Conservation (phyloP, 2,329 filamentous ascomycete genomes). For the Drechslerella dactyloides region DNA sequence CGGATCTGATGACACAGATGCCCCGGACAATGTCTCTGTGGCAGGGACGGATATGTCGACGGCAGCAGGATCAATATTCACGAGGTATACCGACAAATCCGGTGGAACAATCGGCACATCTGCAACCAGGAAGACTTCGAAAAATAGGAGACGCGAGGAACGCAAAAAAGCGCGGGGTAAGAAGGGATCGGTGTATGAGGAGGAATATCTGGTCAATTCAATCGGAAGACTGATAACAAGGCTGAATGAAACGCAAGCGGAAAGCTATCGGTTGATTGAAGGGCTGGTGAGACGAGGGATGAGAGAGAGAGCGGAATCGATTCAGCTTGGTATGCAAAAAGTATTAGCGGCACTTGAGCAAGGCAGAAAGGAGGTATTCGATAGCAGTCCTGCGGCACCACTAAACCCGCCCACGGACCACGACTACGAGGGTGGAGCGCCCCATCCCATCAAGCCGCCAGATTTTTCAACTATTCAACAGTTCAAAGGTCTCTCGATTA, state of each 20-base stretch:
- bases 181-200: slow-evolving; percentile 96
- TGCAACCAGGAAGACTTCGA: slow-evolving; percentile 78
- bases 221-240: slow-evolving; percentile 82
- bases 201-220: slow-evolving; percentile 92
- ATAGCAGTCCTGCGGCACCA: slow-evolving; percentile 54
- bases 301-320: slow-evolving; percentile 81
- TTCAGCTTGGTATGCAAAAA: slow-evolving; percentile 75
- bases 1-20: slow-evolving; percentile 66
- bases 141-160: slow-evolving; percentile 88
- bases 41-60: slow-evolving; percentile 85
- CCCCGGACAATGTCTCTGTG: slow-evolving; percentile 90
- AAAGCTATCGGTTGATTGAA: slow-evolving; percentile 76
- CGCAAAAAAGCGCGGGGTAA: slow-evolving; percentile 92
- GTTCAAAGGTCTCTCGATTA: slow-evolving; percentile 22
- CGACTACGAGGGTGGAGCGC: slow-evolving; percentile 50
- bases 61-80: slow-evolving; percentile 82
- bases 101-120: slow-evolving; percentile 73
- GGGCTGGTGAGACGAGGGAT: slow-evolving; percentile 80
- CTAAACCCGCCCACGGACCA: slow-evolving; percentile 52
- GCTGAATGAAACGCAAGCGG: slow-evolving; percentile 73
- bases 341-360: slow-evolving; percentile 65
- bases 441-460: slow-evolving; percentile 16
- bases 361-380: slow-evolving; percentile 74
- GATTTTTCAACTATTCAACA: slow-evolving; percentile 34
- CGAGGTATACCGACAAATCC: slow-evolving; percentile 80